These are phyloP conservation scores for Puya raimondii DNA, from an alignment of 176 grass and related monocot genomes.

Conservation along the genomic window DNA sequence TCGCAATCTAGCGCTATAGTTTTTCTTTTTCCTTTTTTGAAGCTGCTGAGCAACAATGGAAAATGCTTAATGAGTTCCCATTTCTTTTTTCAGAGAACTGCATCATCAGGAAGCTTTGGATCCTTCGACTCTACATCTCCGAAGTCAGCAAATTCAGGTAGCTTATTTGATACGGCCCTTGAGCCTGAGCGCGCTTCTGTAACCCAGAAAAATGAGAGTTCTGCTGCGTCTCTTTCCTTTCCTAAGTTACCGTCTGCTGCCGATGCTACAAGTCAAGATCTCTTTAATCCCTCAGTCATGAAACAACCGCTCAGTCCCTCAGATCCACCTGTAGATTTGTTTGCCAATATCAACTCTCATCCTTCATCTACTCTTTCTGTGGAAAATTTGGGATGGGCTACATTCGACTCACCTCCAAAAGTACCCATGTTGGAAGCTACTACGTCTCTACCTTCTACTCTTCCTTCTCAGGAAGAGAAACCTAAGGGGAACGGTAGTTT, in stretches of 20 bases:
- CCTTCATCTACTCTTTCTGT: constrained; percentile 12
- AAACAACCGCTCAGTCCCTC: constrained; percentile 23
- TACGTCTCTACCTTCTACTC: constrained; percentile 12
- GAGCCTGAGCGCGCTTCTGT: constrained; percentile 19
- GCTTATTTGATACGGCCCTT: constrained; percentile 39
- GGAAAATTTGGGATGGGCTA: constrained; percentile 68
- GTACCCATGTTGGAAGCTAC: constrained; percentile 23
- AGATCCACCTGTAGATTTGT: constrained; percentile 46
- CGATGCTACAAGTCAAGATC: constrained; percentile 22
- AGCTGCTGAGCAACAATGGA: neutral
- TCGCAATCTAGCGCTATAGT: no score
- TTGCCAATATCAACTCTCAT: constrained; percentile 32
- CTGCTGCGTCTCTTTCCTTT: constrained; percentile 15
- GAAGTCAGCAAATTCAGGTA: constrained; percentile 40
- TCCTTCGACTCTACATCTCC: constrained; percentile 32
- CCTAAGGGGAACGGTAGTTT: constrained; percentile 19
- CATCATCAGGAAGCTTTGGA: constrained; percentile 38
- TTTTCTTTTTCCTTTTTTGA: neutral
- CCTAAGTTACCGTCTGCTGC: constrained; percentile 28
- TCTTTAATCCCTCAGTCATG: constrained; percentile 20
- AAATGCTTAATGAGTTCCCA: constrained; percentile 7
- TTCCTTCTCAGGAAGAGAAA: constrained; percentile 15
- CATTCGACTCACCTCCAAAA: constrained; percentile 62
- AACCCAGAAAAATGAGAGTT: constrained; percentile 16
- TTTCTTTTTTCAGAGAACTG: constrained; percentile 41